A percentile compares a stretch with the other conserved stretches of the same genome.
Conservation (phyloP, 2,329 filamentous ascomycete genomes). For the Colletotrichum sp. region DNA sequence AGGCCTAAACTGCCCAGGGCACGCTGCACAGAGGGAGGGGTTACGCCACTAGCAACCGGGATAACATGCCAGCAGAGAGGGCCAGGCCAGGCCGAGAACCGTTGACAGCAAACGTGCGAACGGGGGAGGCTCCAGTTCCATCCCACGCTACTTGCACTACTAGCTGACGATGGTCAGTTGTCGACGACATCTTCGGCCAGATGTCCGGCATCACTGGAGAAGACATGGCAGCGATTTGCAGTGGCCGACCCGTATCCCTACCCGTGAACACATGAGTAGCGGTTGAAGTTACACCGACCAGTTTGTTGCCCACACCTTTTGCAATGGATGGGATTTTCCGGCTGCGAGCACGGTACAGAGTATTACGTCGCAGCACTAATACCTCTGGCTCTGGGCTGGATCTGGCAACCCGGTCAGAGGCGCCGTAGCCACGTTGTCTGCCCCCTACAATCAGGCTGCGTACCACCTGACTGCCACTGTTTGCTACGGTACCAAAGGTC, state of each 20-base stretch:
- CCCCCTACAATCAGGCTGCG: neutral
- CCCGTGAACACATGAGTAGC: neutral
- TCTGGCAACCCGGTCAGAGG: neutral
- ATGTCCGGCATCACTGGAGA: neutral
- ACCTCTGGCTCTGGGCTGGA: neutral
- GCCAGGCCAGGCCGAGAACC: constrained; percentile 11
- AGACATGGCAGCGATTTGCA: neutral
- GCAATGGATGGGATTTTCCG: neutral
- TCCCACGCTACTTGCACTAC: neutral
- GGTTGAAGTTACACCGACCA: neutral
- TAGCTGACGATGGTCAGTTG: neutral
- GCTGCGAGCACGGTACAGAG: neutral
- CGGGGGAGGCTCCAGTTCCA: neutral
- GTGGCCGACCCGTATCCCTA: neutral
- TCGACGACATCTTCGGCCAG: neutral
- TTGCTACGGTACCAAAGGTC: neutral
- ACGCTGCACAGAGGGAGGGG: neutral
- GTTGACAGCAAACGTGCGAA: constrained; percentile 2
- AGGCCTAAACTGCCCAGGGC: neutral
- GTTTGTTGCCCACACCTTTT: neutral
- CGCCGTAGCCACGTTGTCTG: neutral
- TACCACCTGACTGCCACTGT: neutral
- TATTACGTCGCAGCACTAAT: neutral
- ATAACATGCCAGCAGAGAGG: neutral
- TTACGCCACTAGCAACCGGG: neutral